Conservation (phyloP, 2,329 filamentous ascomycete genomes). For the Cercospora sp. region DNA sequence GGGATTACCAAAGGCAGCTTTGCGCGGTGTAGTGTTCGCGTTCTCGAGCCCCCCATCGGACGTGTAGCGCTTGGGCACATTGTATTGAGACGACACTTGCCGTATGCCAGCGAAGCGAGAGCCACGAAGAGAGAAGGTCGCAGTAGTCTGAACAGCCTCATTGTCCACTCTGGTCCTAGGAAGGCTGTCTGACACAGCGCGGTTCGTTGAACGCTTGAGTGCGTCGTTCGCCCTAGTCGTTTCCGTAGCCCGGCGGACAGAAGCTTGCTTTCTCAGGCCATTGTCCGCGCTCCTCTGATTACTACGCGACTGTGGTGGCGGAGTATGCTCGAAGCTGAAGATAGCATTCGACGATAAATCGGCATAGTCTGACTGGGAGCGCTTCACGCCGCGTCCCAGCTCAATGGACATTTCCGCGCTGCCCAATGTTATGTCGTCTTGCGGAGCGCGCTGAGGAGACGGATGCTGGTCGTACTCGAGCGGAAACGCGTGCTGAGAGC, state of each 20-base stretch:
- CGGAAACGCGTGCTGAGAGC: constrained; percentile 13
- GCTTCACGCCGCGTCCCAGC: constrained; percentile 53
- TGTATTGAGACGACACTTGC: constrained; percentile 26
- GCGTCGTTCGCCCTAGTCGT: constrained; percentile 38
- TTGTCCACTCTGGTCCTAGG: constrained; percentile 55
- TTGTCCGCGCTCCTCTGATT: constrained; percentile 38
- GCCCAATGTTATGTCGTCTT: constrained; percentile 37
- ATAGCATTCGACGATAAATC: constrained; percentile 54
- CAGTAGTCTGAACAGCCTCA: constrained; percentile 48
- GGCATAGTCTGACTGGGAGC: constrained; percentile 41
- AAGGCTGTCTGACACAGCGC: constrained; percentile 58
- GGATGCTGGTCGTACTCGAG: constrained; percentile 29
- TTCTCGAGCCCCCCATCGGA: constrained; percentile 20
- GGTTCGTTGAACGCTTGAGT: constrained; percentile 37
- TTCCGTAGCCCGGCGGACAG: constrained; percentile 48
- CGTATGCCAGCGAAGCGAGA: constrained; percentile 54
- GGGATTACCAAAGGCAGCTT: constrained; percentile 34
- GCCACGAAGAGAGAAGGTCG: constrained; percentile 48
- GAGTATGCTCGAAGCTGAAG: constrained; percentile 51
- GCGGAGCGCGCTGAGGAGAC: constrained; percentile 4
- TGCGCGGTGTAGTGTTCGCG: constrained; percentile 27
- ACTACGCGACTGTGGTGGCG: constrained; percentile 38
- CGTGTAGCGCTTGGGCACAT: constrained; percentile 26
- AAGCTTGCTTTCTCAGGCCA: constrained; percentile 48
- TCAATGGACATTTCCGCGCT: constrained; percentile 55